phyloP scores from a whole-genome alignment of 169 alveolate species.

The Plasmodium vinckei region DNA sequence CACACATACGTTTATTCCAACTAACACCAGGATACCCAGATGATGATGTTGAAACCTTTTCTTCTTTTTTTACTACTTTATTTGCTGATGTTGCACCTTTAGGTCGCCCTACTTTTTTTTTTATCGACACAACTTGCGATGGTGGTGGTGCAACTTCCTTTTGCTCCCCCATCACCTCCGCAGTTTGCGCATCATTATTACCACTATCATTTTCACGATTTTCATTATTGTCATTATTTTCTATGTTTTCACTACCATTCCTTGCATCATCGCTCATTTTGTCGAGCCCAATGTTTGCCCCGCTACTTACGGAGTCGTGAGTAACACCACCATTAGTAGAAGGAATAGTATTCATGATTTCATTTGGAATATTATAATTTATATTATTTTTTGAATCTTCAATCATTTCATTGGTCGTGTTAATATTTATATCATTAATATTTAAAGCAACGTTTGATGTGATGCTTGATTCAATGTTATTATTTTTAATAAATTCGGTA shows the following conservation, averaged over 20 bases:
- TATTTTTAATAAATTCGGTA: too few species aligned
- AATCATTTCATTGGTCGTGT: not conserved
- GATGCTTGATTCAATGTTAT: too few species aligned
- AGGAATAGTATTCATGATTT: not conserved
- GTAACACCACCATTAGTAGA: too few species aligned
- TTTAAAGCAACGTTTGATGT: not conserved
- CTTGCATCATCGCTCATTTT: not conserved
- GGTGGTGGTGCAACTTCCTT: not conserved
- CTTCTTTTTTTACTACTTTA: slow-evolving; percentile 67
- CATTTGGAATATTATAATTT: not conserved
- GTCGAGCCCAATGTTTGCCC: not conserved
- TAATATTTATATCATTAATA: slow-evolving; percentile 1
- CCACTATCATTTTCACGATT: not conserved
- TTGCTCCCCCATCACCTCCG: too few species aligned
- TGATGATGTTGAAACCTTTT: slow-evolving; percentile 77
- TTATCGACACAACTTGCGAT: not conserved
- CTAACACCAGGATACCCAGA: slow-evolving; percentile 91
- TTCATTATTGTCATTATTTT: not conserved
- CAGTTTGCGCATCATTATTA: not conserved
- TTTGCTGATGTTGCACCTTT: slow-evolving; percentile 47
- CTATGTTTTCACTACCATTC: slow-evolving; percentile 2
- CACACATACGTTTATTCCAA: slow-evolving; percentile 90
- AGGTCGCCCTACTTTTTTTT: slow-evolving; percentile 71
- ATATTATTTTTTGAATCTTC: not conserved
- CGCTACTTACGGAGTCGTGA: not conserved